Conservation (phyloP, 257 asterid species). For the Rauvolfia tetraphylla region DNA sequence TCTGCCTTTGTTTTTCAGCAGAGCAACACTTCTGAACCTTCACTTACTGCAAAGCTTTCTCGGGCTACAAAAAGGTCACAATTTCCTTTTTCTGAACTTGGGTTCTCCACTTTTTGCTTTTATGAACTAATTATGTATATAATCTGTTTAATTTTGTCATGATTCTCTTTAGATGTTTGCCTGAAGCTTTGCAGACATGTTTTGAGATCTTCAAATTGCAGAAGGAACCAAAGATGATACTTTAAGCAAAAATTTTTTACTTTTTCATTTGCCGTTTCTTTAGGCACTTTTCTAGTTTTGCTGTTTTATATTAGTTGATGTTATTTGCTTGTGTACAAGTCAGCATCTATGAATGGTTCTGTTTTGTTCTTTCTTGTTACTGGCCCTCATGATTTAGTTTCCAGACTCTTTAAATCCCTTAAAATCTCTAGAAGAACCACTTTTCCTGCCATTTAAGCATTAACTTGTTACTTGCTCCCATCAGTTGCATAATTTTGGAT, state of each 20-base stretch:
- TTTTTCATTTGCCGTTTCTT: neutral
- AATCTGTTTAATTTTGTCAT: neutral
- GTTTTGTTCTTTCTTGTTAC: neutral
- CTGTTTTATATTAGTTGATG: neutral
- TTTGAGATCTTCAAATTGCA: neutral
- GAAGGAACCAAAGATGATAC: neutral
- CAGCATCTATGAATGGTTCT: neutral
- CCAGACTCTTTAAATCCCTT: neutral
- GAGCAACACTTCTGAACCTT: constrained; percentile 75
- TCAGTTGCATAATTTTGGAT: neutral
- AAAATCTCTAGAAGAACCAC: neutral
- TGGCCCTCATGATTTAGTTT: neutral
- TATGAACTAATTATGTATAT: neutral
- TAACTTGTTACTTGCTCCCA: neutral
- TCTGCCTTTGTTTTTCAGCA: constrained; percentile 99
- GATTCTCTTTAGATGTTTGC: neutral
- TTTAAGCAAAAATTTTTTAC: neutral
- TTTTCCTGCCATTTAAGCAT: neutral
- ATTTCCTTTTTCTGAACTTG: neutral
- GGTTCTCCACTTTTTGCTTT: neutral
- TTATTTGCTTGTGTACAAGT: neutral
- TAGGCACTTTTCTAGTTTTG: neutral
- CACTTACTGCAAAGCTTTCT: constrained; percentile 81
- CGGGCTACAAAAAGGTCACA: constrained; percentile 66
- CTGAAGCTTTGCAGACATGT: neutral